Percentiles rank a stretch among this genome's conserved stretches.
These are phyloP conservation scores for Rhinocladiella similis DNA, from an alignment of 2,329 filamentous ascomycete genomes.

Conservation along the genomic window DNA sequence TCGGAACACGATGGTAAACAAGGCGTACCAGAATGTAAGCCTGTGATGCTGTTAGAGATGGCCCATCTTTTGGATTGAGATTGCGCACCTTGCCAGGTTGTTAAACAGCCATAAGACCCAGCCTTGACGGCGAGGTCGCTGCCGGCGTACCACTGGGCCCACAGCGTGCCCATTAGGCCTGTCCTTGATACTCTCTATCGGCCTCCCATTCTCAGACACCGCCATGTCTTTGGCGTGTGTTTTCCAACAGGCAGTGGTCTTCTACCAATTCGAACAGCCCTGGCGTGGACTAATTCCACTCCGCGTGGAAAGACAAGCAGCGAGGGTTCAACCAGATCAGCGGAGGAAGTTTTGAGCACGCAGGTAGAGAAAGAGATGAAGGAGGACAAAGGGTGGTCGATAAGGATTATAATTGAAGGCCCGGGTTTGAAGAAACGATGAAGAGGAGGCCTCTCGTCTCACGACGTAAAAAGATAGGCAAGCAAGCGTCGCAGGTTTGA, in stretches of 20 bases:
- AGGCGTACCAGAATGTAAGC: slow-evolving; percentile 79
- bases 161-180: slow-evolving; percentile 28
- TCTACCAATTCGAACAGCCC: not conserved
- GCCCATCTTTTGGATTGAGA: not conserved
- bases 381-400: too few species aligned
- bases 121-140: slow-evolving; percentile 15
- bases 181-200: slow-evolving; percentile 33
- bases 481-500: slow-evolving; percentile 8
- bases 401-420: too few species aligned
- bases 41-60: slow-evolving; percentile 45
- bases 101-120: slow-evolving; percentile 39
- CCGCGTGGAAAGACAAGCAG: not conserved
- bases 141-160: slow-evolving; percentile 6
- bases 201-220: slow-evolving; percentile 39
- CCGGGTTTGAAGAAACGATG: not conserved
- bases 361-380: too few species aligned
- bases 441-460: not conserved
- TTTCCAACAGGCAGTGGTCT: not conserved
- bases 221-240: slow-evolving; percentile 34
- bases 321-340: not conserved
- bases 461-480: slow-evolving; percentile 1
- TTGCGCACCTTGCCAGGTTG: slow-evolving; percentile 55
- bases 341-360: not conserved
- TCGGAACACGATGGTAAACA: slow-evolving; percentile 76
- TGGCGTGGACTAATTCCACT: not conserved